Conservation (phyloP, 177 flowering plant species). For the Vitis hybrid region DNA sequence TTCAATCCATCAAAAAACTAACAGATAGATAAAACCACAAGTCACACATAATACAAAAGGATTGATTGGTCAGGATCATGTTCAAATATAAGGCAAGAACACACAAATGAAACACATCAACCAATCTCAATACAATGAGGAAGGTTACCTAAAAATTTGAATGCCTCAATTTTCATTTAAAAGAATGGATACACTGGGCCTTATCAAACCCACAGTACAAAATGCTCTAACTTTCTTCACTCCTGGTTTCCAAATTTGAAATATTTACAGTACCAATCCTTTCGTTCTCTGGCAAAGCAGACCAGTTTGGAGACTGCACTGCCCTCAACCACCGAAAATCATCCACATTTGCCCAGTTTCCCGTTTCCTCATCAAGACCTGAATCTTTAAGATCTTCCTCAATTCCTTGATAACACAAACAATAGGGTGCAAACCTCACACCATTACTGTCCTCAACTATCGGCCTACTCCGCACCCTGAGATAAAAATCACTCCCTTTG, state of each 20-base stretch:
- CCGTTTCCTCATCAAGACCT: conserved; percentile 69
- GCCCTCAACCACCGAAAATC: conserved; percentile 88
- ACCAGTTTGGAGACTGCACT: conserved; percentile 88
- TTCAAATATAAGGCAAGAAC: too few relatives aligned
- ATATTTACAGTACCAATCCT: conserved; percentile 36
- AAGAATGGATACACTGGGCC: background rate
- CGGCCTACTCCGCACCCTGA: conserved; percentile 83
- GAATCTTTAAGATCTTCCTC: conserved; percentile 62
- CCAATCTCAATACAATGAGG: too few relatives aligned
- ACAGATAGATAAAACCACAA: too few relatives aligned
- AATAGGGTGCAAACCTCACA: conserved; percentile 82
- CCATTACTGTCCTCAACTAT: conserved; percentile 72
- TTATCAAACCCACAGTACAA: background rate
- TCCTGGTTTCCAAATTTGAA: conserved; percentile 16
- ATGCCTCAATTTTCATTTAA: too few relatives aligned
- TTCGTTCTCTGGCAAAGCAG: conserved; percentile 67
- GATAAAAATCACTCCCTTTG: conserved; percentile 60
- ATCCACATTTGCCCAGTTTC: conserved; percentile 88
- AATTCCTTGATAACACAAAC: conserved; percentile 67
- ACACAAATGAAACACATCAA: too few relatives aligned
- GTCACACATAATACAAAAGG: too few relatives aligned
- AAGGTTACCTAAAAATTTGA: too few relatives aligned
- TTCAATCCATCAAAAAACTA: too few relatives aligned
- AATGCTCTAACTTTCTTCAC: conserved; percentile 4
- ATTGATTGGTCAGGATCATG: too few relatives aligned